These are phyloP conservation scores for Geotrichum cucujoidarum DNA, from an alignment of 1,139 yeast genomes.

Conservation along the genomic window DNA sequence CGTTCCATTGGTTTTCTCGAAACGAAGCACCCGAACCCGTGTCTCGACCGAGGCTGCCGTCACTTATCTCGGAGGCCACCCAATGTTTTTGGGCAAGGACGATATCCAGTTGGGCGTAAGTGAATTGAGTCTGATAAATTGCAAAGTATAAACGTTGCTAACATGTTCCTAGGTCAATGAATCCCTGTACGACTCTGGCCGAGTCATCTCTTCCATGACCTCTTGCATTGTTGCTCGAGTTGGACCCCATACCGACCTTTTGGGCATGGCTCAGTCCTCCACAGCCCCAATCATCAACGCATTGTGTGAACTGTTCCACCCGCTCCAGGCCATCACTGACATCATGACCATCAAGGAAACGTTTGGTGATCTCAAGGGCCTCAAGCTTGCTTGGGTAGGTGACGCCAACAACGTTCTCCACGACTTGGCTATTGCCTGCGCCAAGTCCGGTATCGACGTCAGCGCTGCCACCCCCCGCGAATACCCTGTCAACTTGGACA, in stretches of 20 bases:
- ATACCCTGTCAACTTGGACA: slow-evolving; percentile 57
- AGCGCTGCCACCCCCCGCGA: slow-evolving; percentile 77
- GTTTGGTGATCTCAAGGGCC: slow-evolving; percentile 51
- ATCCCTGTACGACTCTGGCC: slow-evolving; percentile 78
- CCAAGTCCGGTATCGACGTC: slow-evolving; percentile 79
- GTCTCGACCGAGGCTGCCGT: slow-evolving; percentile 94
- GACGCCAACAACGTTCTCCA: slow-evolving; percentile 94
- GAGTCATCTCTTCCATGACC: slow-evolving; percentile 90
- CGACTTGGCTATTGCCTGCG: slow-evolving; percentile 86
- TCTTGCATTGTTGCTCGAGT: slow-evolving; percentile 96
- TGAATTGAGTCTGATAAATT: background rate
- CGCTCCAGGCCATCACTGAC: slow-evolving; percentile 92
- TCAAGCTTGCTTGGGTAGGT: slow-evolving; percentile 92
- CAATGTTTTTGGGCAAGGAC: slow-evolving; percentile 93
- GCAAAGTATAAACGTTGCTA: slow-evolving; percentile 29
- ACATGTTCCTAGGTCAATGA: slow-evolving; percentile 55
- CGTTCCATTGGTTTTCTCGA: slow-evolving; percentile 76
- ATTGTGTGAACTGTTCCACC: slow-evolving; percentile 87
- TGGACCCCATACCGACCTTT: slow-evolving; percentile 74
- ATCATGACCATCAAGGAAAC: slow-evolving; percentile 78
- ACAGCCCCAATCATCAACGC: slow-evolving; percentile 90
- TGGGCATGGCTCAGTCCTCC: slow-evolving; percentile 59
- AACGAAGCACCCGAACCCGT: slow-evolving; percentile 92
- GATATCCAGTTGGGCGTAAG: slow-evolving; percentile 83
- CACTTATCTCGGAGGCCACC: slow-evolving; percentile 87